A percentile compares a stretch with the other conserved stretches of the same genome.
Conservation (phyloP, 1,284 basidiomycete genomes). For the Cryptococcus sp. region DNA sequence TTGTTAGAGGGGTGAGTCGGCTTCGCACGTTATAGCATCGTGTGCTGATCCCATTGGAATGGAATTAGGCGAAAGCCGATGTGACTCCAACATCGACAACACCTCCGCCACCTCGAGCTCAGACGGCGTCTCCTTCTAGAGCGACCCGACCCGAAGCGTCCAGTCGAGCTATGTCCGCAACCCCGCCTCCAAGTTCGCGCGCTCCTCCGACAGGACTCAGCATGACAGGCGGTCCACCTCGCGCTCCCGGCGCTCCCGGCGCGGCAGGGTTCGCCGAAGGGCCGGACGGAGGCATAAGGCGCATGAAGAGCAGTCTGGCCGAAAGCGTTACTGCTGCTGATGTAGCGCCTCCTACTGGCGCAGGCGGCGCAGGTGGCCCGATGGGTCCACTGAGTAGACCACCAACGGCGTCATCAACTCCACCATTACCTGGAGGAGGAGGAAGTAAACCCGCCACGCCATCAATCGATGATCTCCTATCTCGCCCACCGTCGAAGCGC, state of each 20-base stretch:
- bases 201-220: neutral
- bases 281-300: slow-evolving; percentile 55
- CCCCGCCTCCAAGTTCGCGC: slow-evolving; percentile 26
- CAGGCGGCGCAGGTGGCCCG: slow-evolving; percentile 4
- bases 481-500: slow-evolving; percentile 44
- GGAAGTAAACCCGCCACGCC: slow-evolving; percentile 57
- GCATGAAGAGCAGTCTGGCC: slow-evolving; percentile 30
- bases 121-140: slow-evolving; percentile 73
- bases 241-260: slow-evolving; percentile 38
- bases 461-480: slow-evolving; percentile 49
- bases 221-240: slow-evolving; percentile 1
- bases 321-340: slow-evolving; percentile 57
- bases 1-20: slow-evolving; percentile 80
- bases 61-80: slow-evolving; percentile 46
- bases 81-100: slow-evolving; percentile 55
- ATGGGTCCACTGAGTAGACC: slow-evolving; percentile 10
- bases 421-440: slow-evolving; percentile 23
- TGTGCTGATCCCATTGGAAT: neutral
- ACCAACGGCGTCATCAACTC: slow-evolving; percentile 8
- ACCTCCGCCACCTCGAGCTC: slow-evolving; percentile 67
- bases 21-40: too few species aligned
- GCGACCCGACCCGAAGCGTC: slow-evolving; percentile 59
- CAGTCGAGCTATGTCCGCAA: slow-evolving; percentile 50
- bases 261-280: slow-evolving; percentile 52
- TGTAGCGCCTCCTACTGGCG: slow-evolving; percentile 31